Evolutionary conservation across 306 rosid genomes (phyloP), one percentile per base, ranked within the genome.

Genomic region (Alnus glutinosa): DNA sequence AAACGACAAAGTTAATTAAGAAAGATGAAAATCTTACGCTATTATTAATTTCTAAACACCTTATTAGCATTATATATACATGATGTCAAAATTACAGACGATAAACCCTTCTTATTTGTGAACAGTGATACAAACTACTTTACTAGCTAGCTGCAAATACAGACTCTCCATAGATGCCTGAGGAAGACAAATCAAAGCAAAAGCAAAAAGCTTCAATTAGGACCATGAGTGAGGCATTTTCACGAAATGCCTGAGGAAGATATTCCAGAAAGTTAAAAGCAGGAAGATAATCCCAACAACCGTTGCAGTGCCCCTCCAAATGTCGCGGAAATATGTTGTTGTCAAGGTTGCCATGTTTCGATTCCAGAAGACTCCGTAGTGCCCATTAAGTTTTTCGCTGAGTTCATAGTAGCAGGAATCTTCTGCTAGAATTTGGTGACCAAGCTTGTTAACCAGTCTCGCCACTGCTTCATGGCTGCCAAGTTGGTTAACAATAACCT

Each of bases 251-350:
- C 70, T 34, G 0, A 30, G 8, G 70, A 64, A 34, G 15, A 75
- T 57, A 19, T 7, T 44, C 70, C 57, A 58, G 10, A 75, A 39
- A 12, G 79, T 75, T 5, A 71, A 72, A 30, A 64, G 10, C 4
- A 78, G 28, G 19, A 85, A 57, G 8, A 71, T 0, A 36, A 75
- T 4, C 47, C 83, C 88, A 7, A 85, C 50, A 8, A 85, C 0
- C 13, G 88, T 85, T 18, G 85, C 71, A 47, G 83, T 82, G 9
- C 76, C 76, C 1, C 83, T 85, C 81, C 88, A 85, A 9, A 81
- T 76, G 47, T 85, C 85, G 18, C 74, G 74, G 69, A 85, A 82
- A 37, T 81, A 85, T 9, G 78, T 81, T 28, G 68, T 77, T 5
- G 50, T 85, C 19, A 78, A 15, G 2, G 73, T 81, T 7, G 83